Percentiles rank a stretch among this genome's conserved stretches.
phyloP scores from a whole-genome alignment of 306 rosid species.

The Casuarina equisetifolia region DNA sequence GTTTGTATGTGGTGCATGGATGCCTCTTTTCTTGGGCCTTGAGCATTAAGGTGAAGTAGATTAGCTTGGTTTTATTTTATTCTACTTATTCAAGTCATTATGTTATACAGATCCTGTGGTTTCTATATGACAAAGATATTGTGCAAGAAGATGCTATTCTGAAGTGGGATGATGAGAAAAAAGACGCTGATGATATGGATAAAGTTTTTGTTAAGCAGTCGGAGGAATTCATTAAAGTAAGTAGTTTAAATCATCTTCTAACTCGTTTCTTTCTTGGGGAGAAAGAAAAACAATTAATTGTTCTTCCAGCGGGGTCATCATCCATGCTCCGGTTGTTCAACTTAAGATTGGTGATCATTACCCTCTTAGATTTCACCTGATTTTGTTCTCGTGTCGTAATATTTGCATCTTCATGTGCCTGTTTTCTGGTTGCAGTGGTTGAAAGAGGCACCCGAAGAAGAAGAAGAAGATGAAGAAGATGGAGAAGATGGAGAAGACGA shows the following conservation, averaged over 20 bases:
- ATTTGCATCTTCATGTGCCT: neutral
- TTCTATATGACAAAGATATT: slow-evolving; percentile 69
- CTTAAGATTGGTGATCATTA: neutral
- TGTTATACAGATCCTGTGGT: slow-evolving; percentile 57
- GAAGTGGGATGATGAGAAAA: slow-evolving; percentile 89
- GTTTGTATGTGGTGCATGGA: neutral
- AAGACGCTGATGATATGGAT: slow-evolving; percentile 76
- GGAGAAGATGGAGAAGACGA: slow-evolving; percentile 21
- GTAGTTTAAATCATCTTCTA: slow-evolving; percentile 3
- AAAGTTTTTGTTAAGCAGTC: slow-evolving; percentile 78
- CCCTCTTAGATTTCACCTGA: neutral
- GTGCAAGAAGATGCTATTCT: slow-evolving; percentile 85
- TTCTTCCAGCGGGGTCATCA: neutral
- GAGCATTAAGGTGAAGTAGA: neutral
- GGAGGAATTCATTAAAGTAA: slow-evolving; percentile 66
- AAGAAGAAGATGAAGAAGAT: slow-evolving; percentile 57
- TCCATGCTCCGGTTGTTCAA: neutral
- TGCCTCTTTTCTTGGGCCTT: neutral
- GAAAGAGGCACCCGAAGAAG: slow-evolving; percentile 85
- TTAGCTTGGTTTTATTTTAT: neutral
- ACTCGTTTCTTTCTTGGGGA: neutral
- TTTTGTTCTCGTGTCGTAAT: neutral
- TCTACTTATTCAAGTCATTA: slow-evolving; percentile 9
- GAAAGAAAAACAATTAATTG: neutral
- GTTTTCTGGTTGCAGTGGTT: slow-evolving; percentile 62